Evolutionary conservation across 1,139 yeast genomes (phyloP), one percentile per base, ranked within the genome.

Genomic region (Geotrichum bryndzae): DNA sequence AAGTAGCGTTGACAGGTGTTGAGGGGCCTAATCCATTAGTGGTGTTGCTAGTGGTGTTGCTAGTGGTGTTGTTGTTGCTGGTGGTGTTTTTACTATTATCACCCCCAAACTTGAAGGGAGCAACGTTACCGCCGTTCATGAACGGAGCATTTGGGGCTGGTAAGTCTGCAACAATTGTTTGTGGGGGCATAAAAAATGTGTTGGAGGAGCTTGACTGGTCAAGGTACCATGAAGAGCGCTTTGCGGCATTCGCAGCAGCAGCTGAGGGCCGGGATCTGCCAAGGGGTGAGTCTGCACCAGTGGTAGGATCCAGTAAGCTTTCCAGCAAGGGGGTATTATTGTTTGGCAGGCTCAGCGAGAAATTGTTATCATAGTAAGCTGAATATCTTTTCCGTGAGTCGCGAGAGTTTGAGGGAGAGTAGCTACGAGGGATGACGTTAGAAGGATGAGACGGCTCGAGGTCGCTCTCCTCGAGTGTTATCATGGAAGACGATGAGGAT

Each of bases 381-480:
- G 58, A 56, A 53, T 56, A 50, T n/a, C 58, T 41, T 50, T 56
- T 56, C 38, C 51, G 50, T 13, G 53, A 31, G 35, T 31, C 31
- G 38, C 35, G 45, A 11, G 53, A 27, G 31, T 45, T 41, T 13
- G 38, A 38, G 15, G 60, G 57, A 3, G 61, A 50, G 33, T 54
- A 54, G 50, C 55, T 45, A 13, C 55, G 57, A 13, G 56, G 56
- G 50, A 45, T 48, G 41, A 33, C 48, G 51, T 53, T 56, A 15
- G 25, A 48, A 15, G 63, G 57, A n/a, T 31, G 15, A 1, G 58
- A 55, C 15, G 27, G 54, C 48, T 61, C 64, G 45, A 38, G 33
- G 51, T 56, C 57, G 35, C 61, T 58, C 23, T 61, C 64, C 35
- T 61, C 61, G n/a, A 61, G 56, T 15, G 61, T 57, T n/a, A 56